Percentiles rank a stretch among this genome's conserved stretches.
Evolutionary conservation across 225 moss, liverwort and hornwort genomes (phyloP).

Genomic region (Anthoceros angustus): DNA sequence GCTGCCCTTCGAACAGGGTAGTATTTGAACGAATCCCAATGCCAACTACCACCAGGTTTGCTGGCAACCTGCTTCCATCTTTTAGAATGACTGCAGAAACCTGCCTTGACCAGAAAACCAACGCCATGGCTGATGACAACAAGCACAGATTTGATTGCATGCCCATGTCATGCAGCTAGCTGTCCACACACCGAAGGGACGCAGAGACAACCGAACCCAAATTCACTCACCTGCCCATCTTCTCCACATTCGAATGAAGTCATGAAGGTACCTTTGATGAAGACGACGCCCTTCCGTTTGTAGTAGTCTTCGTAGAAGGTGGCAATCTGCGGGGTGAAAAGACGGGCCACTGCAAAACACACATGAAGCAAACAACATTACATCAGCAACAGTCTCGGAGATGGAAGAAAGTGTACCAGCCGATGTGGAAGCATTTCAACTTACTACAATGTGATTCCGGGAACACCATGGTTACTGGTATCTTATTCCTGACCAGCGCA

Average conservation of each 20-base stretch:
- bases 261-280: slow-evolving; percentile 60
- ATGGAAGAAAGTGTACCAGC: background rate
- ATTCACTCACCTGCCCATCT: slow-evolving; percentile 38
- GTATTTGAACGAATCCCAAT: slow-evolving; percentile 66
- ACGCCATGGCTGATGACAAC: background rate
- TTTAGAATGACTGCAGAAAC: slow-evolving; percentile 56
- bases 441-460: slow-evolving; percentile 85
- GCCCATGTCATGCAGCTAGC: background rate
- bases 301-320: slow-evolving; percentile 72
- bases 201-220: background rate
- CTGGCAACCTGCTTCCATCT: slow-evolving; percentile 47
- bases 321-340: slow-evolving; percentile 80
- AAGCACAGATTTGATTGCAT: background rate
- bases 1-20: slow-evolving; percentile 52
- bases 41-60: slow-evolving; percentile 65
- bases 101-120: slow-evolving; percentile 21
- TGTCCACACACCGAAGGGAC: background rate
- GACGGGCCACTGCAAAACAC: slow-evolving; percentile 53
- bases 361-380: background rate
- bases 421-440: background rate
- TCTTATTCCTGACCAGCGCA: slow-evolving; percentile 56
- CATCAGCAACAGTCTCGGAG: background rate
- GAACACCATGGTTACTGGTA: slow-evolving; percentile 86
- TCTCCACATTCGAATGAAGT: slow-evolving; percentile 46
- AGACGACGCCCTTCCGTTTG: slow-evolving; percentile 43